Evolutionary conservation across 2,329 filamentous ascomycete species (phyloP), one percentile per base, ranked within the genome.

Genomic region (Ophiocordyceps unilateralis): DNA sequence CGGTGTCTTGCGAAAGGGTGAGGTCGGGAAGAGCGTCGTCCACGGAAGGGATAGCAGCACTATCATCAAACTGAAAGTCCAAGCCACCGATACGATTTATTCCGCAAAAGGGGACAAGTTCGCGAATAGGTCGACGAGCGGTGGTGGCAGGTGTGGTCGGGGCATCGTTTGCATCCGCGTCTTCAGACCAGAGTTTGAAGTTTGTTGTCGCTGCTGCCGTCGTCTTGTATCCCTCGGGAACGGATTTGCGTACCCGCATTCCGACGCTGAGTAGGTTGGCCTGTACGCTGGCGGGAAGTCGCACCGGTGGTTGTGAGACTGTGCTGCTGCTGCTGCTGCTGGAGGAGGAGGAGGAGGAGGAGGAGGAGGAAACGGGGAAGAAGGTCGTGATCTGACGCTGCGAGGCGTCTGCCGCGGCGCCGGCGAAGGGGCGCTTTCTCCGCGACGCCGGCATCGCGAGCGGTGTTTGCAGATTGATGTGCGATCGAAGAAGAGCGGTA

Each of bases 201-300:
- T 40, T 68, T 63, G 55, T 74, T 76, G 41, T 55, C 59, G 50
- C 63, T 66, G 47, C 68, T 64, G 42, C 56, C 53, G 48, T 59
- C 2, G 84, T 93, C 66, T 93, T 93, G 71, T 95, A 95, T 46
- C 89, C 89, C 58, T 95, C 88, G 1, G 86, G 82, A 8, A 96
- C 83, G 11, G 83, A 83, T 65, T 96, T 96, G 57, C 89, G 82
- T 41, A 96, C 74, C 21, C 89, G 81, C 87, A 95, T 95, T 53
- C 89, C 89, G 49, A 96, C 89, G 53, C 74, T 84, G 37, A 95
- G 69, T n/a, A 96, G 78, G 48, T 83, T 83, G 30, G 87, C 72
- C 61, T 94, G 85, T 26, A 93, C 70, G 8, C 68, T 68, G 21
- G 70, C 61, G 1, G 84, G 78, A 14, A 88, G 67, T 4, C 58